A percentile compares a stretch with the other conserved stretches of the same genome.
phyloP scores from a whole-genome alignment of 169 alveolate species.

The Eimeria maxima region DNA sequence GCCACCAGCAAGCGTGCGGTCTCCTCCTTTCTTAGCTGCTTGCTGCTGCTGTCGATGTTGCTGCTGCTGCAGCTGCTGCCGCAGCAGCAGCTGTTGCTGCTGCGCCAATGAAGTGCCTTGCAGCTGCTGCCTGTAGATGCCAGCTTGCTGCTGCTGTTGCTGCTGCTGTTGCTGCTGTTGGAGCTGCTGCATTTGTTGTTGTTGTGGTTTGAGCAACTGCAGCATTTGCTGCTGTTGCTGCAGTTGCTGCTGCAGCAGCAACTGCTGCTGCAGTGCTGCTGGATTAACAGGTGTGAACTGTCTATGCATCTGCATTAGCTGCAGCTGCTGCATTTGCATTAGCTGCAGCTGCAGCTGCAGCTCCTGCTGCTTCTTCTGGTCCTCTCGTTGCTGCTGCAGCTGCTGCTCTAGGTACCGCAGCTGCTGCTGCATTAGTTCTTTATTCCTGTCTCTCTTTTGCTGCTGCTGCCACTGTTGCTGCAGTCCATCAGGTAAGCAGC shows the following conservation, averaged over 20 bases:
- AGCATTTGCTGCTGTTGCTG: slow-evolving; percentile 22
- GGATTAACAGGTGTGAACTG: no score
- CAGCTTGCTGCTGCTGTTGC: no score
- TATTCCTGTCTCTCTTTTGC: slow-evolving; percentile 18
- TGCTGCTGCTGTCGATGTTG: no score
- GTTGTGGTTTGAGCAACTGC: background rate
- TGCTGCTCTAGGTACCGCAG: slow-evolving; percentile 52
- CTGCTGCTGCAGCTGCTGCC: no score
- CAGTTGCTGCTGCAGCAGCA: slow-evolving; percentile 42
- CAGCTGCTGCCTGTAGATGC: no score
- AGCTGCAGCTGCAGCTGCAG: background rate
- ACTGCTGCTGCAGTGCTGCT: background rate
- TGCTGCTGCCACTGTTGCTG: slow-evolving; percentile 49
- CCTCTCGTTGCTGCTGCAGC: slow-evolving; percentile 62
- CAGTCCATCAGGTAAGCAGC: background rate
- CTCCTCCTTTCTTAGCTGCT: no score
- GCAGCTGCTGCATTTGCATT: background rate
- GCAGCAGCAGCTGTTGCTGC: no score
- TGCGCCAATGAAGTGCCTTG: no score
- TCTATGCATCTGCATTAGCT: no score
- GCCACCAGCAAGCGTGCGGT: no score
- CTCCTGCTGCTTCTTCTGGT: slow-evolving; percentile 15
- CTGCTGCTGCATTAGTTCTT: background rate
- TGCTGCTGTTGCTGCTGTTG: no score
- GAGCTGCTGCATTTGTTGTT: background rate